A percentile compares a stretch with the other conserved stretches of the same genome.
These are phyloP conservation scores for Suillus spraguei DNA, from an alignment of 768 basidiomycete genomes.

Conservation along the genomic window DNA sequence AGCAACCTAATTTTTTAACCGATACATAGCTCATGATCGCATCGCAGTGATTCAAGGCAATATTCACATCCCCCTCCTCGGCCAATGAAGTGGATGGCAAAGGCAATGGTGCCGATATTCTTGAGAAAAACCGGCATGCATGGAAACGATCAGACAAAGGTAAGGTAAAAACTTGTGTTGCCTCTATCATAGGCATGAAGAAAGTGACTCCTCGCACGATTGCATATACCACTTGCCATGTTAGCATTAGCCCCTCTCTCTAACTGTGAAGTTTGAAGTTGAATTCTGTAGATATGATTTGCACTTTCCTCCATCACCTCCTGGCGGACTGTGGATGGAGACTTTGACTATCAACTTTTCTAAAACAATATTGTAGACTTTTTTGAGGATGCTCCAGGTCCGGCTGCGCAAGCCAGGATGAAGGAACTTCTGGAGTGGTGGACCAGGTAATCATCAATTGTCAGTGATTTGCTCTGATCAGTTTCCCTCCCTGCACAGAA, in stretches of 20 bases:
- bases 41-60: conserved; percentile 16
- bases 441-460: too few relatives aligned
- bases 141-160: conserved; percentile 10
- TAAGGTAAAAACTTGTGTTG: neutral
- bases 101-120: neutral
- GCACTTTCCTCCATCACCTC: too few relatives aligned
- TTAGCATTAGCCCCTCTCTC: conserved; percentile 5
- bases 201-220: conserved; percentile 22
- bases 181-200: conserved; percentile 11
- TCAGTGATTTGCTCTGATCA: too few relatives aligned
- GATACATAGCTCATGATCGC: neutral
- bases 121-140: neutral
- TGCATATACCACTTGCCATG: conserved; percentile 28
- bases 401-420: too few relatives aligned
- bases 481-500: too few relatives aligned
- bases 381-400: too few relatives aligned
- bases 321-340: too few relatives aligned
- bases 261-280: neutral
- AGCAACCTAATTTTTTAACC: neutral
- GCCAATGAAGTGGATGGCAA: conserved; percentile 4
- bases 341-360: too few relatives aligned
- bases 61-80: conserved; percentile 24
- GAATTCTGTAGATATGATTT: too few relatives aligned
- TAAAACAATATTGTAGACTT: too few relatives aligned
- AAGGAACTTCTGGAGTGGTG: too few relatives aligned